Base-by-base conservation (phyloP, 73 alveolate genomes). In the Paramecium pentaurelia region DNA sequence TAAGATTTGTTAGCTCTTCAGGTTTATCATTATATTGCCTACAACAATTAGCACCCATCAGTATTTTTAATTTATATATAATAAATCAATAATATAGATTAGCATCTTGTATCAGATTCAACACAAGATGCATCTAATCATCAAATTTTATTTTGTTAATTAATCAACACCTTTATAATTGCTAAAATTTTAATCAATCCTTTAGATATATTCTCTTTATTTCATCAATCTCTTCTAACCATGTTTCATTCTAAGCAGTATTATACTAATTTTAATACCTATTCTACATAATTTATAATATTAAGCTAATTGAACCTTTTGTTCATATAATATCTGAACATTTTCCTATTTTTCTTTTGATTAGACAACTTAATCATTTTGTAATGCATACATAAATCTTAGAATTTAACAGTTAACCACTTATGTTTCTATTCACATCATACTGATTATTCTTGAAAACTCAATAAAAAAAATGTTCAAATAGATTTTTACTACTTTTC, bases 1-100 rank as follows among this genome's bases (percentile, higher is more conserved):
- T 64, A 14, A 64, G 84, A 64, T 64, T 64, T 3, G 84, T 64
- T 32, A 64, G 22, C 47, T 64, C 84, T 11, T 27, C 28, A 0
- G 84, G 49, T 64, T 64, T 64, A 64, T 64, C 84, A 64, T 64
- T 64, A n/a, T 64, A 64, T 64, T 64, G 28, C 51, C 22, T 64
- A 32, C 84, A 64, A 64, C 84, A 64, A 28, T 64, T 32, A 1
- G 84, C 45, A 12, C 84, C 84, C 84, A 64, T 64, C 51, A 12
- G 84, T 64, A 64, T 32, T 64, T 60, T 32, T 64, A 32, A 64
- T 64, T 32, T 64, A 64, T 32, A 64, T 64, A 64, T 64, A 64
- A 34, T 60, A 32, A 32, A 64, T 64, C 84, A 64, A 34, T 32
- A 6, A 64, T 64, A 64, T 64, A 64, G 84, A 64, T 64, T 28